Evolutionary conservation across 1,139 yeast species (phyloP).

Genomic region (Candida neerlandica): DNA sequence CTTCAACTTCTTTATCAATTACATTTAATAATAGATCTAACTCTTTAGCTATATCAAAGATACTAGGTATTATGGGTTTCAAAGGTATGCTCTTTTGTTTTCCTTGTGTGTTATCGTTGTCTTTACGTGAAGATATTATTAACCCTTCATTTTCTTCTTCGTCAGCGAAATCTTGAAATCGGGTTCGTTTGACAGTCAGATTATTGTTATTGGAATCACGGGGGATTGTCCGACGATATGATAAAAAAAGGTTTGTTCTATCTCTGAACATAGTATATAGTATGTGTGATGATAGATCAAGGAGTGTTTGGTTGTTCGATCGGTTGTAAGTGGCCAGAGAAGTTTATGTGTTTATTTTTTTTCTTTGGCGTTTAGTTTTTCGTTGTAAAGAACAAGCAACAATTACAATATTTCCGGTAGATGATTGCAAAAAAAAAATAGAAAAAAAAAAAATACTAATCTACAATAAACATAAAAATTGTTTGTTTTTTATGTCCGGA

Average conservation of each 20-base stretch:
- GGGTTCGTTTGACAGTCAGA: conserved; percentile 11
- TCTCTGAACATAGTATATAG: conserved; percentile 60
- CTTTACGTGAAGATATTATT: conserved; percentile 23
- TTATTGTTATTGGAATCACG: conserved; percentile 26
- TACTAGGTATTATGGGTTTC: conserved; percentile 70
- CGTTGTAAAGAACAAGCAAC: too few species aligned
- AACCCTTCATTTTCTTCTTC: conserved; percentile 60
- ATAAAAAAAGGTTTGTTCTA: conserved; percentile 68
- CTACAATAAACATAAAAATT: too few species aligned
- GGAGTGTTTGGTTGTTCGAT: background rate
- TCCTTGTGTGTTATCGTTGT: conserved; percentile 8
- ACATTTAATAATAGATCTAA: conserved; percentile 62
- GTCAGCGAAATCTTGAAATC: conserved; percentile 36
- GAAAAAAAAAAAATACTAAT: too few species aligned
- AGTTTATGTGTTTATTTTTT: too few species aligned
- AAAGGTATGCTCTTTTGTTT: conserved; percentile 42
- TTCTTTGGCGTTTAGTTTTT: too few species aligned
- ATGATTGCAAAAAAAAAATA: too few species aligned
- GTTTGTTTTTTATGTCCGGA: too few species aligned
- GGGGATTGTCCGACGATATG: conserved; percentile 74
- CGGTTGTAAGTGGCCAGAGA: too few species aligned
- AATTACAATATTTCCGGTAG: too few species aligned
- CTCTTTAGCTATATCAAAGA: conserved; percentile 72
- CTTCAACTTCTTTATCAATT: conserved; percentile 53
- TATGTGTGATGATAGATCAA: too few species aligned